Base-by-base conservation (phyloP, 345 rosid genomes). In the Conringia planisiliqua region DNA sequence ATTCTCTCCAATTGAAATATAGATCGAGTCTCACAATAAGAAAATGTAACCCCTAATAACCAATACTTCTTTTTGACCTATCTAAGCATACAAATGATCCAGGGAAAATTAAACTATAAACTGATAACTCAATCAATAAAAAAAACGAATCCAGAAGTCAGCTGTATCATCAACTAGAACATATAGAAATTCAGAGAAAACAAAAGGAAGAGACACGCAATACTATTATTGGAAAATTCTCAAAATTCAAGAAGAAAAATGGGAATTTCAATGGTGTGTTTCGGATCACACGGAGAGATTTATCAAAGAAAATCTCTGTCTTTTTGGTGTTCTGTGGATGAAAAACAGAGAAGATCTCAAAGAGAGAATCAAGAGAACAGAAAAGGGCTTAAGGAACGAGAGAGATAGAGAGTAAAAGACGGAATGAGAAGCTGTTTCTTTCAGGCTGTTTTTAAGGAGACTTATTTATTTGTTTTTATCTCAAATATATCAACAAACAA, bases 31-130 rank as follows among this genome's bases (percentile, higher is more conserved):
- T 16, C 24, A 62, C 60, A 71, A 76, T 44, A 29, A 3, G 47
- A 20, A 79, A 78, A 82, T 60, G 79, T 81, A 78, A 83, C 82
- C 80, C 80, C 81, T 68, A 72, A 60, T 83, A 80, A 86, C 68
- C 79, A 62, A 74, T 54, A 61, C 70, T 74, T 17, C 6, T 35
- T 18, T 29, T 18, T 50, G 30, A 55, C 39, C 59, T 60, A 40
- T 35, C 70, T n/a, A 57, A 48, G 24, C 76, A 56, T 58, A 76
- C 57, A 39, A 78, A 24, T 58, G 43, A 62, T 33, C 60, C 16
- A 35, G 38, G 12, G 66, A 40, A 51, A 16, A 24, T 61, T 14
- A 38, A 56, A 65, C 10, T 4, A 2, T 8, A 66, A 17, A 38
- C 44, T 35, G 27, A 44, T 66, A 35, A 54, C 2, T 44, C 33